Evolutionary conservation across 176 grass and related monocot genomes (phyloP).

Genomic region (Leersia perrieri): DNA sequence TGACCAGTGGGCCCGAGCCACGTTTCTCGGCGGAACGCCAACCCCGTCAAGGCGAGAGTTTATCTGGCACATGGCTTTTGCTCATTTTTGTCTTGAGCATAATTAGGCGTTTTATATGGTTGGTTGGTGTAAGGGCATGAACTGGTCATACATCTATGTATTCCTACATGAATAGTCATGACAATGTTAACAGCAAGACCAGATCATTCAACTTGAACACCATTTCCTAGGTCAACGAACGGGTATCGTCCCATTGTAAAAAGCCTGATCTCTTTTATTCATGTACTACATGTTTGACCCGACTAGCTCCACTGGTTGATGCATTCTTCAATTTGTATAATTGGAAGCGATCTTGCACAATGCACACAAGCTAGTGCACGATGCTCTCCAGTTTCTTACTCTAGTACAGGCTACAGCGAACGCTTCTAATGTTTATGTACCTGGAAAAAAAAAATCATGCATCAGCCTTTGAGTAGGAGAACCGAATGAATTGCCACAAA

Average conservation of each 20-base stretch:
- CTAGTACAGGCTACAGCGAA: background rate
- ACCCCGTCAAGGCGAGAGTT: background rate
- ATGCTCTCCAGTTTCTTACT: background rate
- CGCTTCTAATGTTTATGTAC: background rate
- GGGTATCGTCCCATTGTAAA: background rate
- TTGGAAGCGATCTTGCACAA: conserved; percentile 20
- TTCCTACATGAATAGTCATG: background rate
- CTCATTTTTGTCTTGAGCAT: background rate
- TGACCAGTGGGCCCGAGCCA: background rate
- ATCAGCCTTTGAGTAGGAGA: conserved; percentile 17
- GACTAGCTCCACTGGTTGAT: background rate
- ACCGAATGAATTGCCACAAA: background rate
- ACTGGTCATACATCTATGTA: background rate
- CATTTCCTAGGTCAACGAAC: conserved; percentile 10
- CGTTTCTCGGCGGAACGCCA: conserved; percentile 3
- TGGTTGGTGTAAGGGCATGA: background rate
- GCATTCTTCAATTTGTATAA: background rate
- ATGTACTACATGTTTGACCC: conserved; percentile 1
- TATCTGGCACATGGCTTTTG: background rate
- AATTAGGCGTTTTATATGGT: background rate
- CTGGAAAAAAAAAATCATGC: too few relatives aligned
- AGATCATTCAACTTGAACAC: background rate
- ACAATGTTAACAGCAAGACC: background rate
- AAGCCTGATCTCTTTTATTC: background rate
- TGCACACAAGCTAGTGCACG: background rate